These are phyloP conservation scores for Pinus tabuliformis DNA, from an alignment of 75 land plant species.

Conservation along the genomic window DNA sequence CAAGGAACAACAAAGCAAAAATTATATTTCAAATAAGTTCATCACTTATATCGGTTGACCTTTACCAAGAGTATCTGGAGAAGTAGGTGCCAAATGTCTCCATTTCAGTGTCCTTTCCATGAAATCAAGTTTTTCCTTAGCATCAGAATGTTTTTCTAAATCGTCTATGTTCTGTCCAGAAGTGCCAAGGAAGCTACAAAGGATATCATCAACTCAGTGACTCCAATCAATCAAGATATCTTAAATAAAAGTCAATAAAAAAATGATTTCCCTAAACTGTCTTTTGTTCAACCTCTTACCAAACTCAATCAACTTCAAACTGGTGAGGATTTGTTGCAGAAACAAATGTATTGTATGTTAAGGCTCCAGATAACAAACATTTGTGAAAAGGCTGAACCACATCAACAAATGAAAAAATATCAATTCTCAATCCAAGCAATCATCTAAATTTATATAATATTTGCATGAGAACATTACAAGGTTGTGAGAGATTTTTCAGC, in stretches of 20 bases:
- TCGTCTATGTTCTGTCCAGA: slow-evolving; percentile 60
- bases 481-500: no score
- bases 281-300: slow-evolving; percentile 41
- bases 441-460: not conserved
- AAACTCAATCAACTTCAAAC: slow-evolving; percentile 83
- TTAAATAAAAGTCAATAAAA: no score
- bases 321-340: slow-evolving; percentile 94
- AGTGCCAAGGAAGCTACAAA: slow-evolving; percentile 85
- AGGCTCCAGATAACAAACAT: slow-evolving; percentile 91
- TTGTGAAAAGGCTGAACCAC: slow-evolving; percentile 65
- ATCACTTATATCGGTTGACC: not conserved
- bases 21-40: not conserved
- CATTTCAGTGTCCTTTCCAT: no score
- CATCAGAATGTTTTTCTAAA: no score
- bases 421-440: not conserved
- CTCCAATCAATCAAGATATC: no score
- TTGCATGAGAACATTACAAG: slow-evolving; percentile 3
- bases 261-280: not conserved
- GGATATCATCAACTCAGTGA: no score
- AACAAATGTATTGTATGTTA: slow-evolving; percentile 71
- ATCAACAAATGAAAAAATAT: not conserved
- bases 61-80: slow-evolving; percentile 97
- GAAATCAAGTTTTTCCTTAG: no score
- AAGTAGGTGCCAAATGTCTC: slow-evolving; percentile 11
- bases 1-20: not conserved